Percentiles rank a stretch among this genome's conserved stretches.
These are phyloP conservation scores for Trapa incisa DNA, from an alignment of 345 rosid genomes.

Conservation along the genomic window DNA sequence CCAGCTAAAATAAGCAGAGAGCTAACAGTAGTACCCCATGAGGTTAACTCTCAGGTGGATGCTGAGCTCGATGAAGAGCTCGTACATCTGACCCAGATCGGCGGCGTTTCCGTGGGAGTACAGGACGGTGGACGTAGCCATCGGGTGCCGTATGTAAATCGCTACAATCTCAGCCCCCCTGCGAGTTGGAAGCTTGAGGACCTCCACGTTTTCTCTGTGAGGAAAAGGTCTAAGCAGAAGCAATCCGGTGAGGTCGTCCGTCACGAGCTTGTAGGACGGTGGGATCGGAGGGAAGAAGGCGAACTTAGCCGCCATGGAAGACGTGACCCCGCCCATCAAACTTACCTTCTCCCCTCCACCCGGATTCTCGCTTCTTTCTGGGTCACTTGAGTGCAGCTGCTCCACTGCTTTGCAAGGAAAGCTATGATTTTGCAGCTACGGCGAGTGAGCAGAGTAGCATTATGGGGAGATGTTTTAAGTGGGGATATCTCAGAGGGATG, in stretches of 20 bases:
- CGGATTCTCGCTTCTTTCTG: neutral
- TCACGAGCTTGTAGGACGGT: constrained; percentile 69
- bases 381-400: neutral
- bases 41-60: constrained; percentile 82
- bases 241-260: constrained; percentile 62
- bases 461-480: neutral
- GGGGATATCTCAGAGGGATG: neutral
- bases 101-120: constrained; percentile 99
- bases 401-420: neutral
- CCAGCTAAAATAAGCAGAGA: neutral
- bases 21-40: constrained; percentile 51
- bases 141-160: constrained; percentile 66
- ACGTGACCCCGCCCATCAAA: constrained; percentile 86
- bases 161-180: constrained; percentile 78
- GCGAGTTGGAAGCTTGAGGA: constrained; percentile 63
- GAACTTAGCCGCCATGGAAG: constrained; percentile 94
- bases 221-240: constrained; percentile 68
- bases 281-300: constrained; percentile 98
- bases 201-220: constrained; percentile 89
- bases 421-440: neutral
- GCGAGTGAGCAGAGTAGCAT: neutral
- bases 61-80: constrained; percentile 91
- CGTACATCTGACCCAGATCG: constrained; percentile 99
- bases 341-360: neutral
- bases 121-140: constrained; percentile 79